Conservation (phyloP, 306 rosid species). For the Castanospermum australe region DNA sequence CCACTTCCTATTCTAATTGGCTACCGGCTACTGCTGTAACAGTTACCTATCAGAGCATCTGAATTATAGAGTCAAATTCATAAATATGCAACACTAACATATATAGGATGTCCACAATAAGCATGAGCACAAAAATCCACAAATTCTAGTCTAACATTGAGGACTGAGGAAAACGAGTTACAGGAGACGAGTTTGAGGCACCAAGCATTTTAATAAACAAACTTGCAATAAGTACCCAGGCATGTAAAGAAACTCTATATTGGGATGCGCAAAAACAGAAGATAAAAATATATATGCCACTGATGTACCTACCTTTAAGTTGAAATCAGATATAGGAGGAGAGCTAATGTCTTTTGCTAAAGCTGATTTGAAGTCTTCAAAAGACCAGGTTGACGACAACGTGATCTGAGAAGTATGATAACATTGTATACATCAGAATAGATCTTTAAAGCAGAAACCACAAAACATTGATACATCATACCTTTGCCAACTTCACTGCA, state of each 20-base stretch:
- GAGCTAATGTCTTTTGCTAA: constrained; percentile 55
- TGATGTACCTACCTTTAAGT: constrained; percentile 58
- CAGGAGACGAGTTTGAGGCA: not conserved
- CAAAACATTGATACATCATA: constrained; percentile 33
- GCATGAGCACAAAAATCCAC: not conserved
- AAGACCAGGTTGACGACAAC: constrained; percentile 59
- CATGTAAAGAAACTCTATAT: not conserved
- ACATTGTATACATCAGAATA: constrained; percentile 22
- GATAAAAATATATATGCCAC: not conserved
- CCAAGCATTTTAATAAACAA: constrained; percentile 7
- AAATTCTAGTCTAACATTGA: not conserved
- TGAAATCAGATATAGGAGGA: constrained; percentile 65
- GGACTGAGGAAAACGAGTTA: not conserved
- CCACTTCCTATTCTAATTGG: too few species aligned
- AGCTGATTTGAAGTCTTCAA: constrained; percentile 66
- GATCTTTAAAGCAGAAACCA: constrained; percentile 23
- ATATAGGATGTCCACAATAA: not conserved
- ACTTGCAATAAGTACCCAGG: not conserved
- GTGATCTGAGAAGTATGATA: constrained; percentile 48
- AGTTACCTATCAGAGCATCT: not conserved
- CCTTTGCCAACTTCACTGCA: constrained; percentile 86
- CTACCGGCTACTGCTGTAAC: too few species aligned
- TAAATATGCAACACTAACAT: not conserved
- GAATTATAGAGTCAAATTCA: not conserved
- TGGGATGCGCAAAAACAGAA: not conserved